Evolutionary conservation across 306 rosid genomes (phyloP).

Genomic region (Trifolium fragiferum): DNA sequence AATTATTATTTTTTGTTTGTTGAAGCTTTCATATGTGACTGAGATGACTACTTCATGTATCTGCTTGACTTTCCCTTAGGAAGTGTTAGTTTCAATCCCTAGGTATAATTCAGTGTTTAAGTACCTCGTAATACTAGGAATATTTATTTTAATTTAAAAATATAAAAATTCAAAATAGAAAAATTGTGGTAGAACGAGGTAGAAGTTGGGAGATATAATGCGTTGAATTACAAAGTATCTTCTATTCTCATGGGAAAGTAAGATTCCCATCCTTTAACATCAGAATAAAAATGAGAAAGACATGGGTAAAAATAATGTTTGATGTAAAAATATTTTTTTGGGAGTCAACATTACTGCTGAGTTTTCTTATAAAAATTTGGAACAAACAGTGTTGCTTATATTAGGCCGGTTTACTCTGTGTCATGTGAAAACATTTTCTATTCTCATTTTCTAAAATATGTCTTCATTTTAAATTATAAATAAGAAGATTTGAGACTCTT

Average conservation of each 20-base stretch:
- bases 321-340: neutral
- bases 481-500: neutral
- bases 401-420: too few relatives aligned
- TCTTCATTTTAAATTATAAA: neutral
- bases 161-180: neutral
- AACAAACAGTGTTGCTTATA: neutral
- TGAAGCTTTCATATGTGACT: slow-evolving; percentile 37
- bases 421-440: neutral
- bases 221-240: neutral
- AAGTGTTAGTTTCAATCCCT: slow-evolving; percentile 1
- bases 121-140: neutral
- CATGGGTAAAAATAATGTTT: neutral
- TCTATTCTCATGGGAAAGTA: neutral
- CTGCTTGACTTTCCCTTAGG: slow-evolving; percentile 7
- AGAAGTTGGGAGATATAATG: neutral
- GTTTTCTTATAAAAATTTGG: neutral
- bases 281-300: neutral
- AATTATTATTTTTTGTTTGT: neutral
- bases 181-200: neutral
- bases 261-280: neutral
- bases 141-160: neutral
- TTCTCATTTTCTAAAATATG: neutral
- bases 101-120: slow-evolving; percentile 6
- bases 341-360: neutral
- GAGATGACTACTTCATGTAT: slow-evolving; percentile 6